Base-by-base conservation (phyloP, 495 filamentous ascomycete species). In the Xylaria flabelliformis region DNA sequence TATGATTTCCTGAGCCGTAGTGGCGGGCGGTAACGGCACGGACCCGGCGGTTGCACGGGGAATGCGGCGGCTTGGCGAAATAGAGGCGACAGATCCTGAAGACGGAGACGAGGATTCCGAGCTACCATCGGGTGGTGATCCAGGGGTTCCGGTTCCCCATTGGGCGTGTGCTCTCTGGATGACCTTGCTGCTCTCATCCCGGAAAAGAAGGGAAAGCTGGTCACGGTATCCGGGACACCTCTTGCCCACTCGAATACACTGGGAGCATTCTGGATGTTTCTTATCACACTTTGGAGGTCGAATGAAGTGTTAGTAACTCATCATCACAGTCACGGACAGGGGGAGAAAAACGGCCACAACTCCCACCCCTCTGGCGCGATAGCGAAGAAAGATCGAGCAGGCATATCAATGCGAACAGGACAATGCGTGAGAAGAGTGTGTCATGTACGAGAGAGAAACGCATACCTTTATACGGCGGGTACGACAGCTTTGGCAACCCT, bases 181-280 rank as follows among this genome's bases (percentile, higher is more conserved):
- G 58, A 93, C 89, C 72, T 89, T 86, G 66, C 86, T 85, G 77
- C 90, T 93, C 78, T 94, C 89, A 75, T 93, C 90, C 36, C 91
- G 89, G 78, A 94, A 94, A 85, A 92, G 88, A 53, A 93, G 81
- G 55, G 90, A 89, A 46, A 90, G 78, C 66, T 89, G 85, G 67
- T 92, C 90, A 67, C 91, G 85, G 75, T 94, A 94, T 32, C 91
- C 91, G 64, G 90, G 89, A 75, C 91, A 94, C 73, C 81, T 80
- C 75, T 89, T 86, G 72, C 81, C 80, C 42, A 85, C 78, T 17
- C 84, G 83, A 29, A 85, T 76, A 75, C 91, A 93, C 76, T 93
- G 91, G 50, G 89, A 88, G 73, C 91, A 94, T 51, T 86, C 83
- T 36, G 89, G 90, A 21, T 82, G 83, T 74, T 82, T 85, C 73